Evolutionary conservation across 768 basidiomycete genomes (phyloP), one percentile per base, ranked within the genome.

Genomic region (Boletus eberwhitei): DNA sequence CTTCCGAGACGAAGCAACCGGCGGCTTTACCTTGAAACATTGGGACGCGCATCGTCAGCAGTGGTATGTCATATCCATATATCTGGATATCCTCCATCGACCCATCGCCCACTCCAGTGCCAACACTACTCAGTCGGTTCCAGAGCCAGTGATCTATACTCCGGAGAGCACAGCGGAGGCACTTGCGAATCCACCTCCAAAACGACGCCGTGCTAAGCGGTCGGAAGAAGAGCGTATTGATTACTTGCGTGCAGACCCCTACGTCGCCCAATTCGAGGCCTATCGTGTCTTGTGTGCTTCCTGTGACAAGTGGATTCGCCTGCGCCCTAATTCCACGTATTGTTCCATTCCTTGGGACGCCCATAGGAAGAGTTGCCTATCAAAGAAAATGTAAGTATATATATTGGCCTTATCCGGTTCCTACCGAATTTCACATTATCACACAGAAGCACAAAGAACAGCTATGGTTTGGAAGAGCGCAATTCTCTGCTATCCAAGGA

Each of bases 301-400:
- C 5, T 92, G 89, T 72, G 85, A 90, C 69, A 90, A 89, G 67
- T 91, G 89, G 89, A 90, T 91, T 58, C 79, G 90, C 16, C 75
- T 91, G n/a, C 79, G 89, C 8, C 88, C 88, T 41, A 92, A 92
- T 67, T 90, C 88, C 50, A 90, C 88, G 0, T 92, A 90, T 62
- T 92, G 89, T 64, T 87, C 84, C n/a, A 90, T 91, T 50, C 89
- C 89, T 0, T 91, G 89, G 89, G 88, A 90, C 65, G 88, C 89
- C 4, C 89, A 91, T 64, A 75, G 89, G 39, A 90, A 89, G 74
- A 88, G 86, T 65, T 90, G 88, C 71, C 71, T 91, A 43, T 83
- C 87, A 2, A 90, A 88, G 74, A 87, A 88, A 69, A 79, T 83
- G 88, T 87, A 65, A 56, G 84, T 37, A 40, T 37, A 55, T 61